These are phyloP conservation scores for Xylaria sp. DNA, from an alignment of 495 filamentous ascomycete species.

Conservation along the genomic window DNA sequence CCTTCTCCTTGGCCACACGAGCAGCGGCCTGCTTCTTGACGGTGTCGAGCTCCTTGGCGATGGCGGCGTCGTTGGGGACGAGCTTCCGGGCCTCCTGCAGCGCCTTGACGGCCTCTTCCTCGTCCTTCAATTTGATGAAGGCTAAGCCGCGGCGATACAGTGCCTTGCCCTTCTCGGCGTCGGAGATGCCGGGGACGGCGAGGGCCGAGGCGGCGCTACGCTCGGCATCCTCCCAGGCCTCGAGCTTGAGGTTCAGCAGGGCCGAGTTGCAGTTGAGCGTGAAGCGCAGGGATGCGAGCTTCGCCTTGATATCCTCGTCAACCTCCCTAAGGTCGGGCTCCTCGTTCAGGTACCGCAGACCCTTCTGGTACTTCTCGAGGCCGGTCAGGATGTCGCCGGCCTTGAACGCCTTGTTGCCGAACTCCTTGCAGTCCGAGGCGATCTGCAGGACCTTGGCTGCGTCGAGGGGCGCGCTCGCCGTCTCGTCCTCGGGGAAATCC, in stretches of 20 bases:
- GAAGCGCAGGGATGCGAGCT: constrained; percentile 77
- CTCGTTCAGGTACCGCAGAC: constrained; percentile 91
- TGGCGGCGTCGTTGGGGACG: constrained; percentile 76
- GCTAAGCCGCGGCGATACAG: constrained; percentile 83
- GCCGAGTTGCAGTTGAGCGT: constrained; percentile 79
- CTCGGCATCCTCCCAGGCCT: constrained; percentile 70
- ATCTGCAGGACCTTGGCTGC: constrained; percentile 76
- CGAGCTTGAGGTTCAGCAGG: constrained; percentile 80
- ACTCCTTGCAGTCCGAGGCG: constrained; percentile 86
- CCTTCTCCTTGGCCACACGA: constrained; percentile 84
- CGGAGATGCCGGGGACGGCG: constrained; percentile 65
- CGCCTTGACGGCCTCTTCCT: constrained; percentile 80
- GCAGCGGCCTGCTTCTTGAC: constrained; percentile 79
- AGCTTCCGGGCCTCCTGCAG: constrained; percentile 78
- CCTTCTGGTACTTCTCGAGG: constrained; percentile 97
- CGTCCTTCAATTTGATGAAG: constrained; percentile 76
- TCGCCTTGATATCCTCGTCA: constrained; percentile 66
- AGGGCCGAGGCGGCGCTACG: constrained; percentile 77
- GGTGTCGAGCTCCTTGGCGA: constrained; percentile 73
- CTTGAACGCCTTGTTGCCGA: constrained; percentile 94
- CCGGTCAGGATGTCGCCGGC: constrained; percentile 69
- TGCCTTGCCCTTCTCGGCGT: constrained; percentile 87
- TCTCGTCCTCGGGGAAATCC: constrained; percentile 89
- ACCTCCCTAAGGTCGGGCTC: constrained; percentile 77
- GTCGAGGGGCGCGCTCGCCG: constrained; percentile 59